Percentiles rank a stretch among this genome's conserved stretches.
phyloP scores from a whole-genome alignment of 2,329 filamentous ascomycete species.

The Diaporthe citri region DNA sequence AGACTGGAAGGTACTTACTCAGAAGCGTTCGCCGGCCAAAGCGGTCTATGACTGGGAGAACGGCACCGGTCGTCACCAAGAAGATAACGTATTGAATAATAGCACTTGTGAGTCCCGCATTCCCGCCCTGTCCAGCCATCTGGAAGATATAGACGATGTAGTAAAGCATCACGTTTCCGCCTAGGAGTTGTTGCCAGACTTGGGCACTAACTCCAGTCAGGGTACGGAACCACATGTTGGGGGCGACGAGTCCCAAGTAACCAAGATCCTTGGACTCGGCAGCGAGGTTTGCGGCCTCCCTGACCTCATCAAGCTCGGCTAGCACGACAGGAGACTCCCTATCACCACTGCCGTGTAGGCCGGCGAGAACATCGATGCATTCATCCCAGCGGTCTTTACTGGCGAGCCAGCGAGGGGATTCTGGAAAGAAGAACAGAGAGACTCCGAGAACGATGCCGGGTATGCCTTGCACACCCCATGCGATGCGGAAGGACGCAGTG shows the following conservation, averaged over 20 bases:
- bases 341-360: slow-evolving; percentile 70
- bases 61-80: slow-evolving; percentile 63
- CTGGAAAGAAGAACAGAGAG: slow-evolving; percentile 72
- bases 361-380: slow-evolving; percentile 68
- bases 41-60: slow-evolving; percentile 63
- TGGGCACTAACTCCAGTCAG: slow-evolving; percentile 65
- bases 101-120: slow-evolving; percentile 59
- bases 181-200: slow-evolving; percentile 67
- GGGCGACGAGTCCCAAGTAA: slow-evolving; percentile 60
- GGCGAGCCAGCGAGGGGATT: slow-evolving; percentile 78
- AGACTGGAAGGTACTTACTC: slow-evolving; percentile 28
- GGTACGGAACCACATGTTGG: slow-evolving; percentile 63
- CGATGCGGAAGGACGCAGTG: slow-evolving; percentile 69
- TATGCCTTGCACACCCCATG: slow-evolving; percentile 72
- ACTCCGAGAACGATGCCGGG: slow-evolving; percentile 66
- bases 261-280: slow-evolving; percentile 53
- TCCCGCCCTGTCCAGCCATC: slow-evolving; percentile 42
- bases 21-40: slow-evolving; percentile 62
- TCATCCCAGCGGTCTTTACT: slow-evolving; percentile 77
- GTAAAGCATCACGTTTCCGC: slow-evolving; percentile 70
- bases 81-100: slow-evolving; percentile 69
- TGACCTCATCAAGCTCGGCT: slow-evolving; percentile 40
- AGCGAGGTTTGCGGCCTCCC: slow-evolving; percentile 54
- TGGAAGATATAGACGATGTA: slow-evolving; percentile 74
- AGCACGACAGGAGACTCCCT: slow-evolving; percentile 61